Evolutionary conservation across 78 protist genomes (phyloP), one percentile per base, ranked within the genome.

Genomic region (Planoprotostelium fungivorum): DNA sequence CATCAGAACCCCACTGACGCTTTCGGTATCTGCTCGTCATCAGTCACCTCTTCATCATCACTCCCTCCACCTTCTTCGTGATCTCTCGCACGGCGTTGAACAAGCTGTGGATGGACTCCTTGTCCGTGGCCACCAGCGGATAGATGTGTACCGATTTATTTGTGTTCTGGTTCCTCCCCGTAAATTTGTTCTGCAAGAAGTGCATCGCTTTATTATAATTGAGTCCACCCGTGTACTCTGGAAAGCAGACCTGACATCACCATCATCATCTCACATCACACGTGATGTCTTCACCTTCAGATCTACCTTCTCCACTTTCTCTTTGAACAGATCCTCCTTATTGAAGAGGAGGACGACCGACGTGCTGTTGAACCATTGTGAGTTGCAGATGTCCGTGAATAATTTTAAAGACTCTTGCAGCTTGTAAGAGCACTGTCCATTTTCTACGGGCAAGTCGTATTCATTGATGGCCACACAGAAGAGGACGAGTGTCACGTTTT

Each of bases 401-500:
- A 95, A 93, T 31, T 85, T 35, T 35, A 95, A 34, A 35, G 94
- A 86, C 84, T 95, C 95, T n/a, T 89, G 29, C 93, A 95, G 86
- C 83, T 94, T 92, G 92, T 95, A 93, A 73, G 92, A 84, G 0
- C 90, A 31, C 38, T 95, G 90, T 84, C 94, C 96, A 84, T 89
- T 89, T 38, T 90, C 89, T 63, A 94, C 85, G 36, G 37, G 35
- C 38, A 90, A 89, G 88, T 91, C 95, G 38, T 93, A 93, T 35
- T 90, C 98, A 0, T 83, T 86, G 10, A 95, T 87, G 28, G 96
- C 91, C 39, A 93, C 94, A 83, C 92, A 88, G 35, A 96, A 96
- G 36, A 96, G 89, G 36, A 96, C 91, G 29, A 94, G 97, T 29
- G 96, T 96, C 51, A 96, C 97, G 63, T 91, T 97, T 28, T 94